Conservation (phyloP, 2,329 filamentous ascomycete species). For the Fusarium algeriense region DNA sequence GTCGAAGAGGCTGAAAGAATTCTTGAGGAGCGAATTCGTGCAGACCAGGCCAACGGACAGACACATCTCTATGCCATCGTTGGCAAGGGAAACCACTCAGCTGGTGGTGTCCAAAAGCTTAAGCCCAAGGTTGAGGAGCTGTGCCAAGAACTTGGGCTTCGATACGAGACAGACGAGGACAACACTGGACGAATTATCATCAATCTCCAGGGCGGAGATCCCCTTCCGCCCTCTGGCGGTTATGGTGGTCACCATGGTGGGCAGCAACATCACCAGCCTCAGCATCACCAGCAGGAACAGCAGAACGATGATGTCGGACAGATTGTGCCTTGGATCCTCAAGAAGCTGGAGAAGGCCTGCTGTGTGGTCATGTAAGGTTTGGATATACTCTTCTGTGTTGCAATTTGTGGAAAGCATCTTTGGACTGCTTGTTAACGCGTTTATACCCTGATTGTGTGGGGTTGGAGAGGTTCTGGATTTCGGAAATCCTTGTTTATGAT, state of each 20-base stretch:
- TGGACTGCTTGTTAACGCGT: slow-evolving; percentile 14
- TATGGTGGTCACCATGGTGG: slow-evolving; percentile 57
- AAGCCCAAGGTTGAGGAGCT: slow-evolving; percentile 94
- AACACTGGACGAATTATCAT: slow-evolving; percentile 93
- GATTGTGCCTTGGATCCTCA: slow-evolving; percentile 69
- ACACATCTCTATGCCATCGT: slow-evolving; percentile 94
- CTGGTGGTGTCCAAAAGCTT: slow-evolving; percentile 87
- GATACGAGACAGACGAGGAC: slow-evolving; percentile 88
- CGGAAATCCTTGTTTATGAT: neutral
- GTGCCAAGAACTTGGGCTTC: slow-evolving; percentile 83
- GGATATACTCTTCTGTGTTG: slow-evolving; percentile 18
- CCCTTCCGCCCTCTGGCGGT: slow-evolving; percentile 58
- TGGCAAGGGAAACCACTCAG: slow-evolving; percentile 91
- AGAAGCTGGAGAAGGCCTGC: slow-evolving; percentile 75
- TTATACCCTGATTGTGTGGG: slow-evolving; percentile 18
- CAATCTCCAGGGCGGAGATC: slow-evolving; percentile 81
- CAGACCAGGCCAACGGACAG: slow-evolving; percentile 79
- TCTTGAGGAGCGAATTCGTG: slow-evolving; percentile 84
- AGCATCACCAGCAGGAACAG: slow-evolving; percentile 60
- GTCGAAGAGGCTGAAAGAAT: slow-evolving; percentile 96
- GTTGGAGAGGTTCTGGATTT: slow-evolving; percentile 11
- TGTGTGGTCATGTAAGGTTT: slow-evolving; percentile 77
- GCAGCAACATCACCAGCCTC: slow-evolving; percentile 58
- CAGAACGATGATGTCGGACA: slow-evolving; percentile 68
- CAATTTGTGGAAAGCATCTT: slow-evolving; percentile 4